These are phyloP conservation scores for Heracleum sosnowskyi DNA, from an alignment of 129 eudicot species.

Conservation along the genomic window DNA sequence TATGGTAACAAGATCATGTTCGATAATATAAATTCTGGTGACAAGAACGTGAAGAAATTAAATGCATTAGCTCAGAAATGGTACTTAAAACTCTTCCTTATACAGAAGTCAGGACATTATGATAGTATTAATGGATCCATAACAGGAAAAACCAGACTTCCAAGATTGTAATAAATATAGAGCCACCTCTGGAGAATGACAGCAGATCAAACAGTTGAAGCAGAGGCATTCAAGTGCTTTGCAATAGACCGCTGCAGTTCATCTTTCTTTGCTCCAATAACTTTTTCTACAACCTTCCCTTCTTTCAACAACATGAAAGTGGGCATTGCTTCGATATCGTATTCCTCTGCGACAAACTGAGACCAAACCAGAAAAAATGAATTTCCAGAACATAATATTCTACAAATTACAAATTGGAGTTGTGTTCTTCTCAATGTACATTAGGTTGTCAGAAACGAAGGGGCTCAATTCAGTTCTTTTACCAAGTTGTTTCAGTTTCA, in stretches of 20 bases:
- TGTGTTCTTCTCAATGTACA: too few relatives aligned
- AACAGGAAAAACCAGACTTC: neutral
- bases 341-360: conserved; percentile 52
- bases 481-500: neutral
- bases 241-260: conserved; percentile 1
- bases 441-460: neutral
- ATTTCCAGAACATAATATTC: neutral
- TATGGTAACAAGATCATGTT: neutral
- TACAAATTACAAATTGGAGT: neutral
- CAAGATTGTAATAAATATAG: neutral
- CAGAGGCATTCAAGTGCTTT: neutral
- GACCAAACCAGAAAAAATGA: neutral
- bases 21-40: too few relatives aligned
- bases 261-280: conserved; percentile 9
- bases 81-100: neutral
- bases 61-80: neutral
- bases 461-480: neutral
- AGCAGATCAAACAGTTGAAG: neutral
- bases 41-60: neutral
- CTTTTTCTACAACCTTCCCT: conserved; percentile 18
- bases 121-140: neutral
- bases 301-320: conserved; percentile 64
- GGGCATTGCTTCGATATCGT: conserved; percentile 73
- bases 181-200: neutral
- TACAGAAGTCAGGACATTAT: neutral